Base-by-base conservation (phyloP, 768 basidiomycete genomes). In the Rhizopogon vulgaris region DNA sequence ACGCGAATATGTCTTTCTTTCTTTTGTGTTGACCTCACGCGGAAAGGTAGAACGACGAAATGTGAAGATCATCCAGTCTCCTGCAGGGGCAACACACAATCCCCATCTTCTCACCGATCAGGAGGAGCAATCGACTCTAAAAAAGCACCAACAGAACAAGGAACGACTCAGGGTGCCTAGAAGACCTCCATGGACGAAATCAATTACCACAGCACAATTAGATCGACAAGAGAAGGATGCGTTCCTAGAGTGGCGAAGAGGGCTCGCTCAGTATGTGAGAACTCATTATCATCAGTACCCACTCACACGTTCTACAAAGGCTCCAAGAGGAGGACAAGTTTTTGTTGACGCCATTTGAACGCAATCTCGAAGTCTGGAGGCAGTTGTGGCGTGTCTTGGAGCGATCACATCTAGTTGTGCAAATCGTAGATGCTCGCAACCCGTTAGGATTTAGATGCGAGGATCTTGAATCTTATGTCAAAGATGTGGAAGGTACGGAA, bases 301-400 rank as follows among this genome's bases (percentile, higher is more conserved):
- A 15, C 43, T 0, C 22, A n/a, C 9, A 28, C 25, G 27, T 4
- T n/a, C 1, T 32, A 5, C 38, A 41, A 52, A 96, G 94, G 52
- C 73, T 97, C 11, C 92, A 95, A 64, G 93, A 96, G 61, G 75
- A 79, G 55, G 87, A 95, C 51, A 80, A 83, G 38, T 80, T 98
- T 27, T 78, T 97, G n/a, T 75, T 97, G 1, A 95, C 94, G 0
- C 95, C 94, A 4, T 99, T 96, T 62, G 96, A 99, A 65, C 87
- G 94, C 45, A 99, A 98, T 63, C 71, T 99, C 30, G 94, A 98
- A 74, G 96, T 99, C 11, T 98, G 96, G 95, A 77, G 96, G 39
- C 96, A 99, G 63, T 78, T 99, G 7, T 99, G 96, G 96, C 79
- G 96, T 48, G 96, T 98, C 1, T 71, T 96, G 8, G 96, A 99